These are phyloP conservation scores for Phylloporus arenicola DNA, from an alignment of 768 basidiomycete genomes.

Conservation along the genomic window DNA sequence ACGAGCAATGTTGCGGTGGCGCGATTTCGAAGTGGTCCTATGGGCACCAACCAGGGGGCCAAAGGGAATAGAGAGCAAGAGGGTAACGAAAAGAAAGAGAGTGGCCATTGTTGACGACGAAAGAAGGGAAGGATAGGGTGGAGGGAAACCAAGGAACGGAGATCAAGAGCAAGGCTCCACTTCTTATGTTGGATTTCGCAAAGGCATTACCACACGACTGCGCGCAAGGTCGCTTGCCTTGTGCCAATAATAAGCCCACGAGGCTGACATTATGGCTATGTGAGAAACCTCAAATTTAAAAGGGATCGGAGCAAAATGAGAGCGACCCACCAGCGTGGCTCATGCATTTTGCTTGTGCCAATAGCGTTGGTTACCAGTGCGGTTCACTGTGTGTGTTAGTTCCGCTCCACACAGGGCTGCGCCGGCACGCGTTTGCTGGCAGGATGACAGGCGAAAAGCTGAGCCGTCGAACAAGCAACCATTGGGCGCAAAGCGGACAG, in stretches of 20 bases:
- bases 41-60: slow-evolving; percentile 36
- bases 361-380: not conserved
- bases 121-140: not conserved
- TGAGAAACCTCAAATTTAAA: not conserved
- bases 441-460: not conserved
- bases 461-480: not conserved
- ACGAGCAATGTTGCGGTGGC: slow-evolving; percentile 25
- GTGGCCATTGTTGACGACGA: slow-evolving; percentile 25
- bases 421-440: not conserved
- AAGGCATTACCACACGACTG: slow-evolving; percentile 2
- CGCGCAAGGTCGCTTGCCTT: slow-evolving; percentile 7
- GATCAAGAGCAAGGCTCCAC: not conserved
- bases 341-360: not conserved
- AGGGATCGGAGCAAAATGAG: not conserved
- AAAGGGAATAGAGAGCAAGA: slow-evolving; percentile 30
- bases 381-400: not conserved
- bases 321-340: not conserved
- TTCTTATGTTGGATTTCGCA: slow-evolving; percentile 3
- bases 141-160: not conserved
- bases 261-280: slow-evolving; percentile 2
- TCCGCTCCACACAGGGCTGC: not conserved
- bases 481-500: not conserved
- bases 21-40: slow-evolving; percentile 21
- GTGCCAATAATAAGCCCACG: slow-evolving; percentile 12
- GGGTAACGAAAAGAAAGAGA: slow-evolving; percentile 29